phyloP scores from a whole-genome alignment of 2,329 filamentous ascomycete genomes.

The Coleophoma eucalyptorum region DNA sequence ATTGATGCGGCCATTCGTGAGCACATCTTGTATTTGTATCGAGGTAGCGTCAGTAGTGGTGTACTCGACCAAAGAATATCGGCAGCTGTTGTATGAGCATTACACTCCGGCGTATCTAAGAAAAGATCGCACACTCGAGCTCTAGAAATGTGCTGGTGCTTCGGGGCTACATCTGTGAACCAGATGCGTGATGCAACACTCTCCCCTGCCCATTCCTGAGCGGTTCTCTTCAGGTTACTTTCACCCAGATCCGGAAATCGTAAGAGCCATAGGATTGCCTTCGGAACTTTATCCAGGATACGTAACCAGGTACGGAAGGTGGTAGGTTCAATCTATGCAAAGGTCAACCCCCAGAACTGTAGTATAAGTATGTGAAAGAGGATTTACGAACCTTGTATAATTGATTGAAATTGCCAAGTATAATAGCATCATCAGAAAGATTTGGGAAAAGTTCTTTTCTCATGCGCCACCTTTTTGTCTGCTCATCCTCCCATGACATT shows the following conservation, averaged over 20 bases:
- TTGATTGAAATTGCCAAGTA: constrained; percentile 97
- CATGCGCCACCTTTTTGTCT: constrained; percentile 82
- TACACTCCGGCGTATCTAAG: constrained; percentile 95
- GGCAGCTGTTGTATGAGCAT: constrained; percentile 94
- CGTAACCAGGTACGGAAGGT: constrained; percentile 95
- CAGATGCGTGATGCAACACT: constrained; percentile 83
- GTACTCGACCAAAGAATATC: constrained; percentile 97
- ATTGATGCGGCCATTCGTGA: constrained; percentile 97
- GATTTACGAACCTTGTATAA: constrained; percentile 77
- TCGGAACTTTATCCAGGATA: constrained; percentile 80
- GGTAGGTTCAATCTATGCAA: constrained; percentile 81
- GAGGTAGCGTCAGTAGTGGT: constrained; percentile 81
- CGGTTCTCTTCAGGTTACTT: constrained; percentile 75
- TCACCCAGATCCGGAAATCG: constrained; percentile 94
- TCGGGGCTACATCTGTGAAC: constrained; percentile 96
- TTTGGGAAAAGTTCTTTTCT: constrained; percentile 86
- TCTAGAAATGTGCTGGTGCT: constrained; percentile 87
- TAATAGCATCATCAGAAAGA: constrained; percentile 77
- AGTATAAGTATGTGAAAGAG: neutral
- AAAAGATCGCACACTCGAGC: constrained; percentile 93
- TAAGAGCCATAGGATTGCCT: constrained; percentile 91
- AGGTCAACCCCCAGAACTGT: neutral
- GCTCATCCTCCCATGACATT: constrained; percentile 80
- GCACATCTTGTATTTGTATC: constrained; percentile 98
- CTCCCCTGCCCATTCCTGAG: constrained; percentile 76